Evolutionary conservation across 2,329 filamentous ascomycete genomes (phyloP).

Genomic region (Fusarium sp.): DNA sequence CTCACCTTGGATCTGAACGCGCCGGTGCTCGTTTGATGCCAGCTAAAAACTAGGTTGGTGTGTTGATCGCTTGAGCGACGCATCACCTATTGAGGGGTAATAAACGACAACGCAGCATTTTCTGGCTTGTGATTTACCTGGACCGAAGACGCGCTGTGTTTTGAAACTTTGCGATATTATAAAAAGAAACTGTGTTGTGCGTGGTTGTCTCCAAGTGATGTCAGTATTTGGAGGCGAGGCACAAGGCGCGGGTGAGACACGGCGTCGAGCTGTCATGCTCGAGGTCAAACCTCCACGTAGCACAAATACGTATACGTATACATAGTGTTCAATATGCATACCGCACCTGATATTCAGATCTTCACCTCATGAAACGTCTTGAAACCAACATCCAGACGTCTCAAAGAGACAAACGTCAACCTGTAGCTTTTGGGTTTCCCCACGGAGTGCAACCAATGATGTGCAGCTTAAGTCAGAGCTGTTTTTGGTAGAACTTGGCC

Average conservation of each 20-base stretch:
- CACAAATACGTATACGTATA: constrained; percentile 2
- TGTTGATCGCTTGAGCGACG: constrained; percentile 28
- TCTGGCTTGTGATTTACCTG: not conserved
- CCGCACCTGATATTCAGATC: not conserved
- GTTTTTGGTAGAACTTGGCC: not conserved
- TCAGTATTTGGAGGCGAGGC: constrained; percentile 11
- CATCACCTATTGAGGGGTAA: constrained; percentile 24
- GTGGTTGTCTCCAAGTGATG: constrained; percentile 20
- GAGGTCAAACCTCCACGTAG: constrained; percentile 7
- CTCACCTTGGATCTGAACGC: constrained; percentile 8
- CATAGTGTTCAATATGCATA: not conserved
- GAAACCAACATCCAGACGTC: constrained; percentile 21
- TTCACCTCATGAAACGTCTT: constrained; percentile 28
- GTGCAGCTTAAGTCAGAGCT: not conserved
- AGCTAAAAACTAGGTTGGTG: constrained; percentile 24
- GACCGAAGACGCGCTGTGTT: not conserved
- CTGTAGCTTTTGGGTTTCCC: not conserved
- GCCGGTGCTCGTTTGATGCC: constrained; percentile 7
- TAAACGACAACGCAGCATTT: constrained; percentile 3
- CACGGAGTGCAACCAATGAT: constrained; percentile 28
- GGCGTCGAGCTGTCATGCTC: constrained; percentile 25
- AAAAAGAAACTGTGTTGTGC: not conserved
- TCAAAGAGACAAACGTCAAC: constrained; percentile 5
- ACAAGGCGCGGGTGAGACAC: constrained; percentile 2
- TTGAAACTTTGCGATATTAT: not conserved